These are phyloP conservation scores for Shiraia sp. DNA, from an alignment of 2,329 filamentous ascomycete genomes.

Conservation along the genomic window DNA sequence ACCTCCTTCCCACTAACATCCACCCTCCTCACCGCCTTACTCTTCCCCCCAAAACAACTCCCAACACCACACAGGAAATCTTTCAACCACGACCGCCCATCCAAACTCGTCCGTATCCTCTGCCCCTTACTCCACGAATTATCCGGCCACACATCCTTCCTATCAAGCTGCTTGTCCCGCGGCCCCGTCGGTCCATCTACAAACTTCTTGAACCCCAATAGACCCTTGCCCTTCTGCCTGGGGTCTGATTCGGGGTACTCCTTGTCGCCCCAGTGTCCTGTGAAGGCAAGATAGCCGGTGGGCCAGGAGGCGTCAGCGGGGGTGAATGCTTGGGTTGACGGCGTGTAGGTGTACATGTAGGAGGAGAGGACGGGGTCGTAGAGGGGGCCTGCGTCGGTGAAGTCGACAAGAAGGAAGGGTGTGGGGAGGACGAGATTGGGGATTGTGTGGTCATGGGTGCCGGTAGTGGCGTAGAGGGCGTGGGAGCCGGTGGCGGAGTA, in stretches of 20 bases:
- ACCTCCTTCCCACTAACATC: conserved; percentile 12
- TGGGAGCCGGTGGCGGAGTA: conserved; percentile 65
- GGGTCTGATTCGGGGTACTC: conserved; percentile 53
- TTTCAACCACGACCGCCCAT: conserved; percentile 1
- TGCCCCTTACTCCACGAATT: conserved; percentile 14
- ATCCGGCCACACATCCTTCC: conserved; percentile 23
- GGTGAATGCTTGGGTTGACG: conserved; percentile 23
- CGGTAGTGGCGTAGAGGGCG: conserved; percentile 63
- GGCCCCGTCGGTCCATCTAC: conserved; percentile 62
- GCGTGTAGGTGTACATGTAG: conserved; percentile 60
- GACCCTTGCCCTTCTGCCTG: conserved; percentile 44
- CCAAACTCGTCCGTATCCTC: conserved; percentile 10
- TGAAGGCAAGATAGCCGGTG: conserved; percentile 58
- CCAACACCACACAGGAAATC: not conserved
- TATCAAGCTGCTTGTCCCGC: conserved; percentile 32
- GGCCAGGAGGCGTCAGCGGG: conserved; percentile 47
- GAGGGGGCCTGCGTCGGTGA: conserved; percentile 56
- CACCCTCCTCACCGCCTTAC: conserved; percentile 7
- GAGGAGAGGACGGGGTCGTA: conserved; percentile 63
- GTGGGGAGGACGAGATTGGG: conserved; percentile 58
- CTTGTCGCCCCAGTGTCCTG: conserved; percentile 64
- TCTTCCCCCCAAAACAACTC: conserved; percentile 3
- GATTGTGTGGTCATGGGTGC: conserved; percentile 64
- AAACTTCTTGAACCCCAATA: conserved; percentile 51
- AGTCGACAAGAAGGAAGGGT: conserved; percentile 52